A percentile compares a stretch with the other conserved stretches of the same genome.
Evolutionary conservation across 768 basidiomycete species (phyloP).

Genomic region (Suillus tomentosus): DNA sequence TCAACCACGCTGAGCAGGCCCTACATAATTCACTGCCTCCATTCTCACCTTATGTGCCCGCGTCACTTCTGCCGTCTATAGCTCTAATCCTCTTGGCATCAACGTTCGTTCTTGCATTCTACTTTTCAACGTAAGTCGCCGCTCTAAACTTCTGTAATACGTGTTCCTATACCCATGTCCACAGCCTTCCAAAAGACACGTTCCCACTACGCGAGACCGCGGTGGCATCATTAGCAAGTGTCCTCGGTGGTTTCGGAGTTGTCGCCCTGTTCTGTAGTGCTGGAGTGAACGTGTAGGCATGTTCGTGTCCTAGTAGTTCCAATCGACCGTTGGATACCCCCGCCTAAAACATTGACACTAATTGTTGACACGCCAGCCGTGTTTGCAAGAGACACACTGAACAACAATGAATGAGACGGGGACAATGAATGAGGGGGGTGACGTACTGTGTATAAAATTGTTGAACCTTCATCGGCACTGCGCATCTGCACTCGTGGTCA

Average conservation of each 20-base stretch:
- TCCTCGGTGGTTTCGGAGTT: conserved; percentile 85
- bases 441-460: conserved; percentile 90
- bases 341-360: conserved; percentile 25
- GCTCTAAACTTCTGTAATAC: conserved; percentile 4
- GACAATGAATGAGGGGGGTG: conserved; percentile 6
- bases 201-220: conserved; percentile 66
- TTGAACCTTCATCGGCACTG: conserved; percentile 93
- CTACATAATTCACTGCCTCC: conserved; percentile 68
- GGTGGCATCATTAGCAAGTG: conserved; percentile 72
- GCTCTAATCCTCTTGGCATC: conserved; percentile 70
- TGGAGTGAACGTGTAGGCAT: conserved; percentile 75
- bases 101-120: conserved; percentile 87
- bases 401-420: conserved; percentile 4
- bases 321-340: not conserved
- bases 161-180: conserved; percentile 8
- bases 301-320: conserved; percentile 5
- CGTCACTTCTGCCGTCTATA: conserved; percentile 67
- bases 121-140: conserved; percentile 77
- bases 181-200: conserved; percentile 75
- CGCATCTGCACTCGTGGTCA: conserved; percentile 53
- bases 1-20: conserved; percentile 40
- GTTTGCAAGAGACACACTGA: conserved; percentile 75
- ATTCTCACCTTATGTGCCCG: conserved; percentile 72
- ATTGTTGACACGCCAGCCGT: conserved; percentile 85
- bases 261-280: conserved; percentile 86